These are phyloP conservation scores for Solanum hybrid DNA, from an alignment of 305 asterid species.

Conservation along the genomic window DNA sequence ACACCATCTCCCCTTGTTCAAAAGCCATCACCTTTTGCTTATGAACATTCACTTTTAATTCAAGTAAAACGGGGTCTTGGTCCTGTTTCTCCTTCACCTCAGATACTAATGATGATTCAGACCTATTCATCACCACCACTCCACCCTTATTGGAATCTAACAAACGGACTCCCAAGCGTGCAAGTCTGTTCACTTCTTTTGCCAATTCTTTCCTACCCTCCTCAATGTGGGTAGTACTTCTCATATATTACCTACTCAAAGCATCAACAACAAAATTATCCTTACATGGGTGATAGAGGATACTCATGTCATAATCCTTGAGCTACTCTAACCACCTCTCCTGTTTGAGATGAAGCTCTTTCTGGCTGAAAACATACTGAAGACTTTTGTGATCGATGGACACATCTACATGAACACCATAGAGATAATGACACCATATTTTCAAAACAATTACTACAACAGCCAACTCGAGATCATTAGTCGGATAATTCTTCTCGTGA, in stretches of 20 bases:
- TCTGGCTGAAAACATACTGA: no score
- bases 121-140: neutral
- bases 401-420: no score
- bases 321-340: neutral
- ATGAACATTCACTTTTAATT: neutral
- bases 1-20: neutral
- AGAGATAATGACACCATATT: no score
- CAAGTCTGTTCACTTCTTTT: neutral
- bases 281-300: neutral
- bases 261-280: neutral
- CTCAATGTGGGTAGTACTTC: neutral
- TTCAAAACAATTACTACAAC: no score
- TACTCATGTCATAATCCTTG: neutral
- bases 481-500: no score
- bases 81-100: neutral
- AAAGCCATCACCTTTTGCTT: neutral
- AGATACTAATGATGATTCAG: neutral
- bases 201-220: neutral
- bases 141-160: neutral
- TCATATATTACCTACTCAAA: neutral
- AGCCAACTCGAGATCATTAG: no score
- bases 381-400: no score
- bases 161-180: neutral
- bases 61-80: neutral
- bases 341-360: neutral